These are phyloP conservation scores for Thermothelomyces thermophilus DNA, from an alignment of 2,329 filamentous ascomycete genomes.

Conservation along the genomic window DNA sequence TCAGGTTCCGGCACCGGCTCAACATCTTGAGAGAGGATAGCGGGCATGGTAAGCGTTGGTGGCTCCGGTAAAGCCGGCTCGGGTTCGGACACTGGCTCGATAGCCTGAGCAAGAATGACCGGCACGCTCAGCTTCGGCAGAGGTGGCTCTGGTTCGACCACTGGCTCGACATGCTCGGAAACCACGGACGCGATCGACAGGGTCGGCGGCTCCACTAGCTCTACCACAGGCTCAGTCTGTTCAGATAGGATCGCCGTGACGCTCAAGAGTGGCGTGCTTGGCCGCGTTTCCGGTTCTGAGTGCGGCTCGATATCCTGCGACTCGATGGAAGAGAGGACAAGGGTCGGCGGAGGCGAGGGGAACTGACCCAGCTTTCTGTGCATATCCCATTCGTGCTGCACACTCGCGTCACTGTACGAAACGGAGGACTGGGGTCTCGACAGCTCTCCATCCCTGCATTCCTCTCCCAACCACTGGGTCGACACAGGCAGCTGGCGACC, in stretches of 20 bases:
- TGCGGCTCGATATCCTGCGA: constrained; percentile 39
- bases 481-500: constrained; percentile 24
- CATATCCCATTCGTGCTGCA: constrained; percentile 45
- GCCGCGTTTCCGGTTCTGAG: constrained; percentile 31
- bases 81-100: constrained; percentile 20
- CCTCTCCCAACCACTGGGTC: constrained; percentile 24
- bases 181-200: constrained; percentile 12
- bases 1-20: constrained; percentile 22
- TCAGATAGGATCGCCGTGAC: constrained; percentile 27
- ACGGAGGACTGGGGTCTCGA: constrained; percentile 41
- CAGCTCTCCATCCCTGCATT: constrained; percentile 22
- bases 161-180: constrained; percentile 21
- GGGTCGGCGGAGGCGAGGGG: constrained; percentile 36
- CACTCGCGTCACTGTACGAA: constrained; percentile 48
- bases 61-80: constrained; percentile 17
- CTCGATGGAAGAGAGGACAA: constrained; percentile 41
- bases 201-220: constrained; percentile 6
- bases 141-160: constrained; percentile 8
- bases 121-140: constrained; percentile 15
- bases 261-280: constrained; percentile 22
- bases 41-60: constrained; percentile 17
- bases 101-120: constrained; percentile 16
- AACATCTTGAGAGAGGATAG: constrained; percentile 18
- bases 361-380: constrained; percentile 48
- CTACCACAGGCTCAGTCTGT: constrained; percentile 20